Percentiles rank a stretch among this genome's conserved stretches.
These are phyloP conservation scores for Acacia pycnantha DNA, from an alignment of 331 rosid species.

Conservation along the genomic window DNA sequence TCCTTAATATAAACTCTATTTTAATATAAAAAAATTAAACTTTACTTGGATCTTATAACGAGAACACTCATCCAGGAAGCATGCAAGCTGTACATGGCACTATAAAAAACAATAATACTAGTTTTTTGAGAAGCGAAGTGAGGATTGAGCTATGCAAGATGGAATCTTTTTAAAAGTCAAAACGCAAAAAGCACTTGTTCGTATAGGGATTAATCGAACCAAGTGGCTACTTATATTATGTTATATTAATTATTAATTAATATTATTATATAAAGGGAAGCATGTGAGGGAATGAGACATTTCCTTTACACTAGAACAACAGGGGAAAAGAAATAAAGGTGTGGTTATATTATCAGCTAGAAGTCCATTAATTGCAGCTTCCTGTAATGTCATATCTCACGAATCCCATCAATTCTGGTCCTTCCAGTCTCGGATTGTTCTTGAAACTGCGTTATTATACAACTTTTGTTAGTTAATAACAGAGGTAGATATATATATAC, in stretches of 20 bases:
- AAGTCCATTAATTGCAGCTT: constrained; percentile 50
- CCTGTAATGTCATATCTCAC: constrained; percentile 71
- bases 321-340: background rate
- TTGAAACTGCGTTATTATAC: constrained; percentile 58
- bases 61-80: too few relatives aligned
- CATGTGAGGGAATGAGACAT: constrained; percentile 21
- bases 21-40: too few relatives aligned
- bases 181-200: background rate
- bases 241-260: too few relatives aligned
- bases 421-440: constrained; percentile 77
- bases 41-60: too few relatives aligned
- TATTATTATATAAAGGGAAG: background rate
- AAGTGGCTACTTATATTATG: background rate
- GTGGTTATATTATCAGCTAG: background rate
- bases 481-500: background rate
- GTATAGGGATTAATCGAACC: background rate
- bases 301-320: background rate
- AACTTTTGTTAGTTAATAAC: background rate
- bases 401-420: constrained; percentile 90
- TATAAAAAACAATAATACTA: too few relatives aligned
- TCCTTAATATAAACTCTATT: too few relatives aligned
- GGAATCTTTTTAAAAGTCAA: background rate
- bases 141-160: background rate
- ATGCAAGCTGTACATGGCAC: too few relatives aligned
- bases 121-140: background rate